Percentiles rank a stretch among this genome's conserved stretches.
These are phyloP conservation scores for Populus hybrid DNA, from an alignment of 441 rosid genomes.

Conservation along the genomic window DNA sequence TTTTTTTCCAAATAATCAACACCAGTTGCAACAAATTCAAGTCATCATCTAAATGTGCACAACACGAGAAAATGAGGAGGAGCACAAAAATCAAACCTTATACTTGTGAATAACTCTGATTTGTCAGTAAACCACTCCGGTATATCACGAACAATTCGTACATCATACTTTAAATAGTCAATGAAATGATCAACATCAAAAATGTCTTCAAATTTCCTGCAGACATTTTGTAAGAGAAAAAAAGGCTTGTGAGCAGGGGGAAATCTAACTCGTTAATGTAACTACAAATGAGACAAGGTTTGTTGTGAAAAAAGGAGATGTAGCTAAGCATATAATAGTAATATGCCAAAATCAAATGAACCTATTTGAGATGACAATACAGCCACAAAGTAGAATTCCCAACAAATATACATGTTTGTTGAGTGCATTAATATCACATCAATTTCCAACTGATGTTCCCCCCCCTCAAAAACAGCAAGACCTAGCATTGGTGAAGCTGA, in stretches of 20 bases:
- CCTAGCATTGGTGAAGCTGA: not conserved
- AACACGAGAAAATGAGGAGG: not conserved
- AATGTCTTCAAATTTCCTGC: slow-evolving; percentile 95
- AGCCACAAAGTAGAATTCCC: no score
- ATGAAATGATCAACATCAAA: slow-evolving; percentile 97
- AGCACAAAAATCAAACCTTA: slow-evolving; percentile 51
- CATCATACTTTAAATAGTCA: slow-evolving; percentile 89
- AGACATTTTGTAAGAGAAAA: slow-evolving; percentile 7
- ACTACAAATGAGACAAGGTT: no score
- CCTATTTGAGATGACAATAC: no score
- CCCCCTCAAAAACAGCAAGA: not conserved
- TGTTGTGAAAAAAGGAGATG: no score
- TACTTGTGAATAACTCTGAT: slow-evolving; percentile 82
- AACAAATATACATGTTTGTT: no score
- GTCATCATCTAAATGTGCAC: not conserved
- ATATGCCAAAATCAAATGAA: no score
- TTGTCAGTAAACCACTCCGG: slow-evolving; percentile 98
- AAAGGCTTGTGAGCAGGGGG: no score
- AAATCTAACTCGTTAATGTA: no score
- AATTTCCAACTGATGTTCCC: no score
- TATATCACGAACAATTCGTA: slow-evolving; percentile 84
- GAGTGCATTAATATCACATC: no score
- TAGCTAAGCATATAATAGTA: no score
- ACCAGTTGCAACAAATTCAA: not conserved
- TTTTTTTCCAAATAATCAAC: slow-evolving; percentile 12